phyloP scores from a whole-genome alignment of 495 filamentous ascomycete genomes.

The Aspergillus sclerotiicarbonarius region DNA sequence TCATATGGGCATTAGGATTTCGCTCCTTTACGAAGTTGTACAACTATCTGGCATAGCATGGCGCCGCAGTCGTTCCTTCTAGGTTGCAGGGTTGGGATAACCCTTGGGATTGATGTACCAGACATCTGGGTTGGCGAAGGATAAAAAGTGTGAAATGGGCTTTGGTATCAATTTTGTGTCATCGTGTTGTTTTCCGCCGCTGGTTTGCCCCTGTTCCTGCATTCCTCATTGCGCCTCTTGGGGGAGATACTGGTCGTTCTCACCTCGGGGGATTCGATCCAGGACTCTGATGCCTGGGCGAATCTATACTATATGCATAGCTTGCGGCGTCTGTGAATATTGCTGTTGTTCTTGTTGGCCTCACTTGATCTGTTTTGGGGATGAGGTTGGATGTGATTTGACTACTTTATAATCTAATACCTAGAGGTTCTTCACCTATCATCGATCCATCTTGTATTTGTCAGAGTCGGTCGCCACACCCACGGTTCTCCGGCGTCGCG shows the following conservation, averaged over 20 bases:
- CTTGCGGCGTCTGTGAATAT: conserved; percentile 17
- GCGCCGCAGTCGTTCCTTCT: conserved; percentile 49
- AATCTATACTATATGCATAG: conserved; percentile 15
- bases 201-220: neutral
- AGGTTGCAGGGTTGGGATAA: conserved; percentile 34
- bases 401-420: neutral
- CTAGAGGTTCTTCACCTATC: conserved; percentile 1
- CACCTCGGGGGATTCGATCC: neutral
- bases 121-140: conserved; percentile 22
- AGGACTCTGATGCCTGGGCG: neutral
- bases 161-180: conserved; percentile 15
- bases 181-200: conserved; percentile 6
- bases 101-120: conserved; percentile 30
- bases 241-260: neutral
- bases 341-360: conserved; percentile 7
- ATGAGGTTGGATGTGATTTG: neutral
- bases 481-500: no score
- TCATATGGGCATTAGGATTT: conserved; percentile 38
- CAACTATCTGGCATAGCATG: conserved; percentile 42
- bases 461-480: neutral
- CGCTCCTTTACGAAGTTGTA: conserved; percentile 43
- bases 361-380: conserved; percentile 1
- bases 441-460: neutral
- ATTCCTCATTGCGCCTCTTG: neutral
- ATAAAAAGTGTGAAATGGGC: conserved; percentile 20